Evolutionary conservation across 768 basidiomycete species (phyloP), one percentile per base, ranked within the genome.

Genomic region (Podaxis rugospora): DNA sequence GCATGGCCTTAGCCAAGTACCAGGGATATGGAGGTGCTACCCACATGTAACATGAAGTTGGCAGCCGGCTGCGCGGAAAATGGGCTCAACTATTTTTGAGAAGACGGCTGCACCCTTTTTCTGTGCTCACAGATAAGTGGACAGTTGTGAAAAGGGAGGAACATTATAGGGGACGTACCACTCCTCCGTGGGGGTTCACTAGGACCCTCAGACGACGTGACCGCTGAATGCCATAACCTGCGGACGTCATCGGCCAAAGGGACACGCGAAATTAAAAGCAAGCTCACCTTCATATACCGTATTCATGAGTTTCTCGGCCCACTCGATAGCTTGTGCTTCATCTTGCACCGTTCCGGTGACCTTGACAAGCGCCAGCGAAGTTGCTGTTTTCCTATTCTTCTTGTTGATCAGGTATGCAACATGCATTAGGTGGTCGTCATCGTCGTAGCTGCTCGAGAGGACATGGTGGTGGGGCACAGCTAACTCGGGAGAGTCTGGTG

Each of bases 181-280:
- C 80, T n/a, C 93, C 93, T 54, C 93, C 86, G 58, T 80, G 73
- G 7, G 93, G 93, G 70, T 95, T 95, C 40, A 95, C 78, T 46
- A 95, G 68, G 6, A 94, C 80, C 63, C 85, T 84, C 32, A 95
- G 68, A 18, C 76, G 74, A 50, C 87, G 79, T 53, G 76, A 70
- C 21, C 79, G 84, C 65, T 81, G 80, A n/a, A 83, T 71, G 44
- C 83, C 89, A 79, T 68, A 51, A 63, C 66, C 73, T 76, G 57
- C 36, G 39, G 23, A 13, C 23, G 39, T 55, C 40, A 39, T 47
- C 52, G 32, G 46, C 14, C 46, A 25, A 35, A 49, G 23, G 49
- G 21, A 35, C 16, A 55, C n/a, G 27, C 40, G 42, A 55, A 39
- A 16, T 51, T 23, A 58, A 54, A 52, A 44, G 47, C 50, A 23